Evolutionary conservation across 305 asterid genomes (phyloP), one percentile per base, ranked within the genome.

Genomic region (Fraxinus velutina): DNA sequence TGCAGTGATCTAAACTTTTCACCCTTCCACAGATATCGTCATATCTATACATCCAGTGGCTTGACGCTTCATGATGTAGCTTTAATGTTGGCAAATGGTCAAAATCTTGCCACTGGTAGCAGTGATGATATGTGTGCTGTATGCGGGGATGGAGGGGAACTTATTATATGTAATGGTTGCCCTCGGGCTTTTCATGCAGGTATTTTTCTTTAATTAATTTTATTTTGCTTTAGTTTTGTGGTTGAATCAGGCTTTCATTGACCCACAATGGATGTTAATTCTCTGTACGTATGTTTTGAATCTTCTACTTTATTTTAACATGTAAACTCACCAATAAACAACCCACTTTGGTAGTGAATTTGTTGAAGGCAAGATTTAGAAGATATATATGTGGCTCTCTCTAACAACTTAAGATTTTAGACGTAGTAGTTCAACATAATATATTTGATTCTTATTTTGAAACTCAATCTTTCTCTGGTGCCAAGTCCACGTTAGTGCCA

Each of bases 151-250:
- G 90, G 91, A 73, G 98, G 98, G 44, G 93, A 94, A 79, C 92
- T 96, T 74, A 76, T 88, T 77, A 36, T 91, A 42, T 96, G 99
- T 90, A 89, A 87, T 84, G 97, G 92, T 73, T 96, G 99, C 89
- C 98, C 99, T 79, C 94, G 97, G 78, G 97, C 97, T 85, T 96
- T 93, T 86, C 99, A 96, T 89, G 83, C 93, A 81, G 97, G 99
- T 87, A 34, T 15, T 15, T 79, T 44, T 78, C 72, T 19, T 44
- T 1, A 21, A 34, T 19, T n/a, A 68, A 19, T 71, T 74, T 74
- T 15, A 52, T 81, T 66, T 60, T 36, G 27, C 70, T 62, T 6
- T 29, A 73, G 39, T 68, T 66, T 68, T 29, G 74, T 68, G 73
- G 19, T 66, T 66, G 34, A 27, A 27, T 66, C 34, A 34, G 6